Conservation (phyloP, 2,329 filamentous ascomycete genomes). For the Fusarium hostae region DNA sequence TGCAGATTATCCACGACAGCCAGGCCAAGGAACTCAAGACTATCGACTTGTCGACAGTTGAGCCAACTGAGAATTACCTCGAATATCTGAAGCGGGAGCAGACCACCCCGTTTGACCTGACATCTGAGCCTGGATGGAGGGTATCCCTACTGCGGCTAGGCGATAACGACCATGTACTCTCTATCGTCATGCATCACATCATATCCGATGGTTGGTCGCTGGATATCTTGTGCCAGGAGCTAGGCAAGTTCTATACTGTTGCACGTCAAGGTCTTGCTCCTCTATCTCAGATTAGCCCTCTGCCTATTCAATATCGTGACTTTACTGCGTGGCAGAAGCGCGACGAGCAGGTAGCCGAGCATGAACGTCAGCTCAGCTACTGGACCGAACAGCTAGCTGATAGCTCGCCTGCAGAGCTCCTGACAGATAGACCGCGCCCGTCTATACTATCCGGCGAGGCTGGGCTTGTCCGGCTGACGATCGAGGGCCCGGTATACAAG, state of each 20-base stretch:
- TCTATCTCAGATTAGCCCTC: neutral
- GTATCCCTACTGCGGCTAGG: neutral
- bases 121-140: neutral
- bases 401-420: constrained; percentile 28
- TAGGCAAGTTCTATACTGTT: neutral
- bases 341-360: constrained; percentile 17
- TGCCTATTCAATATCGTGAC: constrained; percentile 44
- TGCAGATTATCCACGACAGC: too few species aligned
- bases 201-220: constrained; percentile 43
- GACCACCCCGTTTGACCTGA: neutral
- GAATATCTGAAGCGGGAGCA: neutral
- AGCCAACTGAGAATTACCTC: neutral
- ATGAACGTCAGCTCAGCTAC: constrained; percentile 40
- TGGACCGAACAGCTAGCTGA: constrained; percentile 35
- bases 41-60: too few species aligned
- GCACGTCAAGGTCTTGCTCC: neutral
- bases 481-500: constrained; percentile 23
- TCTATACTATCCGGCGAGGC: constrained; percentile 26
- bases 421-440: constrained; percentile 30
- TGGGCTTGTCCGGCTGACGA: constrained; percentile 2
- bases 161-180: constrained; percentile 12
- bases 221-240: constrained; percentile 8
- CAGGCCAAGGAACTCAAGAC: too few species aligned
- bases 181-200: constrained; percentile 40
- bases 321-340: constrained; percentile 41